Base-by-base conservation (phyloP, 129 eudicot species). In the Flaveria brownii region DNA sequence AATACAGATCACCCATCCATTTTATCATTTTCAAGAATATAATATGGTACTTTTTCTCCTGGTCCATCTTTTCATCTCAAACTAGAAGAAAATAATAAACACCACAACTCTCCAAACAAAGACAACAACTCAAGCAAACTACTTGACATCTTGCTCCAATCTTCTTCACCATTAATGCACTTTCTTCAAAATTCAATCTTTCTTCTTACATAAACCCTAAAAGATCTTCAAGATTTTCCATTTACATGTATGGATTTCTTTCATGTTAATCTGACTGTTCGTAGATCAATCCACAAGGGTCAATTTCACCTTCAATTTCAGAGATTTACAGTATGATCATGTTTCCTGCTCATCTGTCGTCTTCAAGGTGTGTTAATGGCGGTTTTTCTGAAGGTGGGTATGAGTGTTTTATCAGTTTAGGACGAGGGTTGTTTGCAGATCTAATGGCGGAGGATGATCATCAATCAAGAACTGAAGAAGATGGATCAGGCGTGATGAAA, bases 61-160 rank as follows among this genome's bases (percentile, higher is more conserved):
- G 69, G 46, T 63, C 69, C 80, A 76, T 76, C 80, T 45, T 49
- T 68, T 66, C 80, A 63, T 47, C 78, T 74, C 70, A 4, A 36
- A 66, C 7, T 22, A 66, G 42, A 18, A 50, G 49, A 49, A 46
- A 50, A 69, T 6, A 68, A 18, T 17, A 68, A 61, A 30, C 41
- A 61, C 41, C 68, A 61, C 68, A 61, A 86, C 26, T 88, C 79
- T 88, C 85, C 90, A 88, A 89, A 86, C 72, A 72, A 86, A 80
- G 81, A 86, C 87, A 88, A 86, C 80, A 81, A 82, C 72, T 74
- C 87, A 86, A 76, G 80, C 80, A 39, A 86, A 84, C 83, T 65
- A 78, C 80, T 49, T 62, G 80, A 82, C 83, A 81, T 80, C 82
- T 85, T 76, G 64, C 72, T 76, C 33, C 43, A 7, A 71, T 42